These are phyloP conservation scores for Metarhizium sp. DNA, from an alignment of 2,329 filamentous ascomycete genomes.

Conservation along the genomic window DNA sequence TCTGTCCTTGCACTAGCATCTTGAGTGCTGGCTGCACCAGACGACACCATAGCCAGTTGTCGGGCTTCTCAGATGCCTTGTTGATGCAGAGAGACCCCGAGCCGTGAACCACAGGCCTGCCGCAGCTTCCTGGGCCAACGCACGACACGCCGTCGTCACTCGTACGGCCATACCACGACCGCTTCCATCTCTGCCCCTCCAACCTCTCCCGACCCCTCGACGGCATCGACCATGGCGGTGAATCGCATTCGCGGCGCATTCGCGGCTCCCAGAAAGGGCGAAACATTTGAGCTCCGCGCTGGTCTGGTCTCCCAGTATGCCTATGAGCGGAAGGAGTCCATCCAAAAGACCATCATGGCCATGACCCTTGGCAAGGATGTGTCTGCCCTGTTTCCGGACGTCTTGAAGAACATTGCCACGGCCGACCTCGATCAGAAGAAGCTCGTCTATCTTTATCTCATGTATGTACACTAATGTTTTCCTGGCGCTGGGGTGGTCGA, in stretches of 20 bases:
- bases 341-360: conserved; percentile 99
- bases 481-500: background rate
- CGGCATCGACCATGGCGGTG: conserved; percentile 65
- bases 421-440: conserved; percentile 96
- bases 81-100: background rate
- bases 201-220: conserved; percentile 2
- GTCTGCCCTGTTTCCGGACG: conserved; percentile 91
- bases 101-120: background rate
- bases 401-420: conserved; percentile 97
- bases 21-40: background rate
- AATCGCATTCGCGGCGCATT: conserved; percentile 94
- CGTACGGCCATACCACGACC: conserved; percentile 1
- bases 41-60: background rate
- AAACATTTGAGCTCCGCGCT: conserved; percentile 94
- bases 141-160: background rate
- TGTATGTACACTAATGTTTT: conserved; percentile 41
- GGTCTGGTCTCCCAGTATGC: conserved; percentile 98
- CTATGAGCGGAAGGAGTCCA: conserved; percentile 96
- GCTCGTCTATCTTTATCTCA: conserved; percentile 95
- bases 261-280: conserved; percentile 85
- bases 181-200: conserved; percentile 15
- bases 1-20: background rate
- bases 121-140: background rate
- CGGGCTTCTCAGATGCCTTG: background rate
- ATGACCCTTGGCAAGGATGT: conserved; percentile 99